phyloP scores from a whole-genome alignment of 805 yeast genomes.

The Ogataea naganishii region DNA sequence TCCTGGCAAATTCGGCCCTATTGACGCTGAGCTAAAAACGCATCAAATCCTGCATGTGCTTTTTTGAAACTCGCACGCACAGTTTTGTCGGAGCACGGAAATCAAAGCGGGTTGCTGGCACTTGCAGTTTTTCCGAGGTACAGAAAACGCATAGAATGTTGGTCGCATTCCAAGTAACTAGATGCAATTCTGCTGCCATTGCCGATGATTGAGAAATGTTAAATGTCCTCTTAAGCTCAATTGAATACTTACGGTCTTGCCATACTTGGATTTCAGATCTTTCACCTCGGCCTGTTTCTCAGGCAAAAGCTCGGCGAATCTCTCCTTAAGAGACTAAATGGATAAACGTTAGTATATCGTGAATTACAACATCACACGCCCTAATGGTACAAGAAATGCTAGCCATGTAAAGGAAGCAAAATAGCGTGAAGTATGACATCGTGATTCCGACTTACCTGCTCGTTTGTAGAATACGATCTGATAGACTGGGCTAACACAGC shows the following conservation, averaged over 20 bases:
- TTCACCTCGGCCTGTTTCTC: conserved; percentile 87
- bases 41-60: too few relatives aligned
- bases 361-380: neutral
- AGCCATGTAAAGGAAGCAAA: neutral
- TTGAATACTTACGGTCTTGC: conserved; percentile 60
- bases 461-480: conserved; percentile 30
- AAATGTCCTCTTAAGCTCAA: too few relatives aligned
- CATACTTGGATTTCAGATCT: conserved; percentile 84
- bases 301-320: conserved; percentile 88
- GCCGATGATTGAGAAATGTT: too few relatives aligned
- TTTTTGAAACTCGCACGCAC: too few relatives aligned
- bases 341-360: neutral
- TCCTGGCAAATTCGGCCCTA: too few relatives aligned
- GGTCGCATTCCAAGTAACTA: too few relatives aligned
- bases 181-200: too few relatives aligned
- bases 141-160: too few relatives aligned
- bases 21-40: too few relatives aligned
- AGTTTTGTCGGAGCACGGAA: too few relatives aligned
- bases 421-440: neutral
- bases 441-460: conserved; percentile 19
- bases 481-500: conserved; percentile 11
- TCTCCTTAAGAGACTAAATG: conserved; percentile 72
- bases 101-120: too few relatives aligned
- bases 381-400: conserved; percentile 1
- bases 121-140: too few relatives aligned